A percentile compares a stretch with the other conserved stretches of the same genome.
phyloP scores from a whole-genome alignment of 2,329 filamentous ascomycete genomes.

The Mollisia scopiformis region DNA sequence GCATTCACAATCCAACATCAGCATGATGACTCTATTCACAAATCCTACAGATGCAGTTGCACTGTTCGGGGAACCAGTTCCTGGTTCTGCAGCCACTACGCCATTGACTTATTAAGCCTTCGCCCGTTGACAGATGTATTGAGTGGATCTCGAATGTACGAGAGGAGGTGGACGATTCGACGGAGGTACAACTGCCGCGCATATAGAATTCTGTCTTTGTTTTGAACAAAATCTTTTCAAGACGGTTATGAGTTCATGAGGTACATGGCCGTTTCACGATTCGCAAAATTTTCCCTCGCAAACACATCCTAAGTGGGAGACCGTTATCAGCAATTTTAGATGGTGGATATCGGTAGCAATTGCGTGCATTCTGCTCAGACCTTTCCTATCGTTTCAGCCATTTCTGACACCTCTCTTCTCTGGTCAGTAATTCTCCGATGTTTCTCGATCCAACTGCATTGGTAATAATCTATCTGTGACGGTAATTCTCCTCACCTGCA shows the following conservation, averaged over 20 bases:
- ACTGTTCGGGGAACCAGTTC: not conserved
- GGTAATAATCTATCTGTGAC: constrained; percentile 1
- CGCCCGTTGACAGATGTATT: too few species aligned
- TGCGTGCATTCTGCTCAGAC: too few species aligned
- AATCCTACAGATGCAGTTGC: not conserved
- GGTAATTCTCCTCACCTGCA: not conserved
- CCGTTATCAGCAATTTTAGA: too few species aligned
- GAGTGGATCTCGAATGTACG: too few species aligned
- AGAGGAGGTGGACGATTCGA: not conserved
- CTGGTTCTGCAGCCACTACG: not conserved
- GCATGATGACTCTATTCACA: not conserved
- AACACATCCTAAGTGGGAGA: not conserved
- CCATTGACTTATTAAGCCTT: too few species aligned
- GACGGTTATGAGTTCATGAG: too few species aligned
- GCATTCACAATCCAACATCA: not conserved
- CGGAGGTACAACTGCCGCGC: not conserved
- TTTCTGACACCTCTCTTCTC: not conserved
- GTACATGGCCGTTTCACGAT: not conserved
- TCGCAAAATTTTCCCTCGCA: not conserved
- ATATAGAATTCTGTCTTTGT: not conserved
- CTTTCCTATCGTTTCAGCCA: too few species aligned
- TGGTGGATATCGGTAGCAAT: too few species aligned
- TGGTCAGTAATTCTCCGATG: not conserved
- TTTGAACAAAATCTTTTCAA: not conserved
- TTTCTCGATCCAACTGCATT: not conserved